A percentile compares a stretch with the other conserved stretches of the same genome.
Evolutionary conservation across 345 rosid species (phyloP).

Genomic region (Populus nigra): DNA sequence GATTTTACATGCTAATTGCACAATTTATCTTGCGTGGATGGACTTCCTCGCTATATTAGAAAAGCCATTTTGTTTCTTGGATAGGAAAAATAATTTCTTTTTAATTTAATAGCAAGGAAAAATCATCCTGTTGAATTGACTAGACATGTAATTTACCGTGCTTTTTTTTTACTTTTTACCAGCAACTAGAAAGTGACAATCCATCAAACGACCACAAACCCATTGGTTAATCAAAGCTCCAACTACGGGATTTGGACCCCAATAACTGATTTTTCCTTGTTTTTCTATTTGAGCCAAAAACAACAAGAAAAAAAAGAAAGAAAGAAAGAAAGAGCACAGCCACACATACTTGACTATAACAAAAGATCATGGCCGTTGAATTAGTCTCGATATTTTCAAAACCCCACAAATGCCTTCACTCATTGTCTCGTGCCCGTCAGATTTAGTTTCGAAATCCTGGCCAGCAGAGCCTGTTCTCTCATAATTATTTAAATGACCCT

Average conservation of each 20-base stretch:
- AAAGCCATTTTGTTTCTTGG: not conserved
- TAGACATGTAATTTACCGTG: not conserved
- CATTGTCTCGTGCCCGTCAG: constrained; percentile 45
- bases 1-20: too few relatives aligned
- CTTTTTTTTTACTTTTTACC: not conserved
- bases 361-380: constrained; percentile 39
- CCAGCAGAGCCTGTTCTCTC: constrained; percentile 28
- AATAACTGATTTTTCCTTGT: not conserved
- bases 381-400: constrained; percentile 29
- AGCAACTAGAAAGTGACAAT: constrained; percentile 1
- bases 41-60: not conserved
- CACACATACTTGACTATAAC: constrained; percentile 12
- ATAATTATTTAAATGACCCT: constrained; percentile 18
- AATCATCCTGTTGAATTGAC: not conserved
- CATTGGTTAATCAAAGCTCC: constrained; percentile 6
- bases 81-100: too few relatives aligned
- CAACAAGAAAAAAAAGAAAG: too few relatives aligned
- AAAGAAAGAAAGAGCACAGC: constrained; percentile 5
- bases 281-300: not conserved
- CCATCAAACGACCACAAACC: constrained; percentile 7
- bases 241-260: not conserved
- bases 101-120: not conserved
- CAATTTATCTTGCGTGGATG: too few relatives aligned
- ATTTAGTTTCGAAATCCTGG: constrained; percentile 49
- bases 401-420: constrained; percentile 26